Evolutionary conservation across 2,329 filamentous ascomycete genomes (phyloP).

Genomic region (Trichoderma sp.): DNA sequence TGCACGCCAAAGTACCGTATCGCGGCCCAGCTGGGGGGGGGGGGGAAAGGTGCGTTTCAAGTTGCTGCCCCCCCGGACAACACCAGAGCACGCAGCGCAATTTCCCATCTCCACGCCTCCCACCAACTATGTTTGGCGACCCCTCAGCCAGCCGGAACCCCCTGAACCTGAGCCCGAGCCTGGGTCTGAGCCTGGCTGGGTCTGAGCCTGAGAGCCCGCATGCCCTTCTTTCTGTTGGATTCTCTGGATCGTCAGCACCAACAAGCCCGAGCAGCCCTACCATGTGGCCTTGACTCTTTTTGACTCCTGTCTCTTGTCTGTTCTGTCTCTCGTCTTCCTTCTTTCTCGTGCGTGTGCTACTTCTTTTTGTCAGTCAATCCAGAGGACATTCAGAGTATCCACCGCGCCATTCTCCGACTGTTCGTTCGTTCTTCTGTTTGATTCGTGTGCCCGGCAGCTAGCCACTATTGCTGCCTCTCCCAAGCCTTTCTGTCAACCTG

Average conservation of each 20-base stretch:
- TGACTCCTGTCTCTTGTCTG: neutral
- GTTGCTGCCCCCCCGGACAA: slow-evolving; percentile 26
- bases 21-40: neutral
- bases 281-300: neutral
- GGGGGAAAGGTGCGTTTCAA: slow-evolving; percentile 23
- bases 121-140: slow-evolving; percentile 28
- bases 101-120: slow-evolving; percentile 34
- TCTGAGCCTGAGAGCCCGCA: slow-evolving; percentile 24
- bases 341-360: neutral
- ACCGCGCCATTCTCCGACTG: slow-evolving; percentile 20
- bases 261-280: slow-evolving; percentile 25
- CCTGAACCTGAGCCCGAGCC: no score
- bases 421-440: slow-evolving; percentile 4
- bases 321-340: neutral
- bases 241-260: slow-evolving; percentile 27
- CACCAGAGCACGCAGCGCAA: slow-evolving; percentile 34
- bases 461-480: slow-evolving; percentile 8
- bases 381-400: slow-evolving; percentile 5
- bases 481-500: neutral
- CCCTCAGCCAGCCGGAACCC: slow-evolving; percentile 18
- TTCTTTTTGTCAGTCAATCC: neutral
- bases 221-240: slow-evolving; percentile 1
- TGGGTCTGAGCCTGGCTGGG: no score
- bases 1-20: slow-evolving; percentile 5
- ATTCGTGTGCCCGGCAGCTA: slow-evolving; percentile 2